Percentiles rank a stretch among this genome's conserved stretches.
Evolutionary conservation across 2,329 filamentous ascomycete genomes (phyloP).

Genomic region (Exophiala calicioides): DNA sequence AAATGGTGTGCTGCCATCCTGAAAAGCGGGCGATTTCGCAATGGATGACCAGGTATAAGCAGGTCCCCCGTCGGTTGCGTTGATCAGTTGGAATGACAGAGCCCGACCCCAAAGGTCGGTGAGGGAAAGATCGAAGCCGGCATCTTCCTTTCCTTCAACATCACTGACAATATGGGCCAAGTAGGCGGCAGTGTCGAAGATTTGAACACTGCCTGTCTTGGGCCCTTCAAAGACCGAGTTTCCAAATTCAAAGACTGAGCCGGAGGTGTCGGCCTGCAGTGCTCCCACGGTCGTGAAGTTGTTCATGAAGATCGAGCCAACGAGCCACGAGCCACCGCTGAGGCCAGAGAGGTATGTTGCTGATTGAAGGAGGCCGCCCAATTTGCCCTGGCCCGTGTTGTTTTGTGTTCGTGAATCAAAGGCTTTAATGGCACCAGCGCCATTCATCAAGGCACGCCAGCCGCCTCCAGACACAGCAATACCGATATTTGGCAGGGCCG

Average conservation of each 20-base stretch:
- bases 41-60: conserved; percentile 82
- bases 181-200: conserved; percentile 62
- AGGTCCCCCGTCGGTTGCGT: conserved; percentile 71
- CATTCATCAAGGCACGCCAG: conserved; percentile 82
- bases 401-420: conserved; percentile 72
- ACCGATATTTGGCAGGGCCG: conserved; percentile 66
- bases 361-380: conserved; percentile 79
- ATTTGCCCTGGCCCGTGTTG: conserved; percentile 63
- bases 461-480: conserved; percentile 82
- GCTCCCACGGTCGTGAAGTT: conserved; percentile 72
- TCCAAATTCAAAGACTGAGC: conserved; percentile 62
- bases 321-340: conserved; percentile 80
- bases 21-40: conserved; percentile 63
- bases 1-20: conserved; percentile 65
- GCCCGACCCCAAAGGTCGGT: conserved; percentile 91
- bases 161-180: conserved; percentile 60
- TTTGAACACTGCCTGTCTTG: conserved; percentile 49
- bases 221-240: conserved; percentile 65
- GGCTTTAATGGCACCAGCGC: conserved; percentile 75
- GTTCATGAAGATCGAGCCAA: conserved; percentile 75
- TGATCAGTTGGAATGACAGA: conserved; percentile 82
- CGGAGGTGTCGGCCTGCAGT: conserved; percentile 50
- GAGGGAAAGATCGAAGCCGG: conserved; percentile 68
- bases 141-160: conserved; percentile 63
- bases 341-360: conserved; percentile 79